phyloP scores from a whole-genome alignment of 2,329 filamentous ascomycete genomes.

The Apiospora marii region DNA sequence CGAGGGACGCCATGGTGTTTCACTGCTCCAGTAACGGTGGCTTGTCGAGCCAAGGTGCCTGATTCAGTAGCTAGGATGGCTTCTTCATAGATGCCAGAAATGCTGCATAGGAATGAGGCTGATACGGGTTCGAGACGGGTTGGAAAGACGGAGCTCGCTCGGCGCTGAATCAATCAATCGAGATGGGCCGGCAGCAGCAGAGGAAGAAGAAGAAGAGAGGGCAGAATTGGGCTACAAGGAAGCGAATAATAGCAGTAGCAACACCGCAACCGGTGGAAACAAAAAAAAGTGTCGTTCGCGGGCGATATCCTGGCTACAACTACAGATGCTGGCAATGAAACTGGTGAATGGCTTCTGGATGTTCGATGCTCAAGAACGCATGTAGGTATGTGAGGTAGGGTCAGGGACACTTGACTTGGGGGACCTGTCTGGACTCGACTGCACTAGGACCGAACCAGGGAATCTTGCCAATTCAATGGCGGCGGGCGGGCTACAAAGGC shows the following conservation, averaged over 20 bases:
- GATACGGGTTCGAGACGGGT: not conserved
- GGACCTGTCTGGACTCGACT: not conserved
- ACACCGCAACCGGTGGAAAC: not conserved
- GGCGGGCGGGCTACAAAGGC: not conserved
- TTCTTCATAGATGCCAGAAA: constrained; percentile 12
- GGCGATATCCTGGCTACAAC: not conserved
- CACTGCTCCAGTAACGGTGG: constrained; percentile 21
- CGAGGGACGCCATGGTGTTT: constrained; percentile 22
- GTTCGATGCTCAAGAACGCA: not conserved
- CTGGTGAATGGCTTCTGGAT: not conserved
- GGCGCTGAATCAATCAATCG: not conserved
- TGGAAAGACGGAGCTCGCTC: not conserved
- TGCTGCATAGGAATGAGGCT: constrained; percentile 19
- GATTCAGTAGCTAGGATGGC: constrained; percentile 14
- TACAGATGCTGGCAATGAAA: constrained; percentile 4
- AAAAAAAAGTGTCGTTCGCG: not conserved
- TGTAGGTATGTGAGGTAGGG: not conserved
- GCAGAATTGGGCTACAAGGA: not conserved
- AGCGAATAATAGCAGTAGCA: not conserved
- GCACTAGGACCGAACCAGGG: not conserved
- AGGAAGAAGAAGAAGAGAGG: not conserved
- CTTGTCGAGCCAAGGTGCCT: constrained; percentile 19
- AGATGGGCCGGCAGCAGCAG: not conserved
- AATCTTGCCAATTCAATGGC: constrained; percentile 11
- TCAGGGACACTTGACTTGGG: not conserved